Evolutionary conservation across 1,284 basidiomycete genomes (phyloP).

Genomic region (Malassezia japonica): DNA sequence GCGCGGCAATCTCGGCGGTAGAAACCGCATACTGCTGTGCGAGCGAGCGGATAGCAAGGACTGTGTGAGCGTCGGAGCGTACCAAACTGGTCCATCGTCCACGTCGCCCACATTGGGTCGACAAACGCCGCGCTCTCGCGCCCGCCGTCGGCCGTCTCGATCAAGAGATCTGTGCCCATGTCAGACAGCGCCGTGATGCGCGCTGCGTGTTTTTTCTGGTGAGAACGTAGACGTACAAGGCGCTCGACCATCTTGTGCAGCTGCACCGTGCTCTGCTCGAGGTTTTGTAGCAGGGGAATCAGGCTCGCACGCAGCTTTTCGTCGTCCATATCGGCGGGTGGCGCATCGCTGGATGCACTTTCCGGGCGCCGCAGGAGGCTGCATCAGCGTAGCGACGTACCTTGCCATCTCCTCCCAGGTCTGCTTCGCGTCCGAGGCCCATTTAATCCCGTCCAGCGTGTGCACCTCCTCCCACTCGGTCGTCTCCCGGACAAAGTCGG

Average conservation of each 20-base stretch:
- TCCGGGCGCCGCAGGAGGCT: neutral
- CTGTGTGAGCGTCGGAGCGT: constrained; percentile 3
- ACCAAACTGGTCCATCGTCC: constrained; percentile 37
- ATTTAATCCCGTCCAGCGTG: constrained; percentile 34
- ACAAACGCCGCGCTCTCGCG: constrained; percentile 24
- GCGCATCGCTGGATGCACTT: neutral
- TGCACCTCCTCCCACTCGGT: constrained; percentile 34
- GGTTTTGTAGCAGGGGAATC: constrained; percentile 5
- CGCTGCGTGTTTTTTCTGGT: constrained; percentile 20
- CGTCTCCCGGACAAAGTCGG: constrained; percentile 23
- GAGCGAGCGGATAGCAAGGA: neutral
- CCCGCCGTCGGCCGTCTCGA: constrained; percentile 24
- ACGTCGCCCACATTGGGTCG: constrained; percentile 35
- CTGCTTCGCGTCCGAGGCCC: constrained; percentile 27
- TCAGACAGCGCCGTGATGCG: constrained; percentile 24
- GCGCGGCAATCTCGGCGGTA: constrained; percentile 3
- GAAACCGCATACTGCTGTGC: constrained; percentile 12
- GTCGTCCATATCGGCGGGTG: constrained; percentile 14
- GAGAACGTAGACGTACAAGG: constrained; percentile 18
- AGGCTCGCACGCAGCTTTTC: constrained; percentile 13
- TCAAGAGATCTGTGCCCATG: constrained; percentile 17
- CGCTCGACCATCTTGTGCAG: constrained; percentile 17
- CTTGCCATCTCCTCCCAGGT: constrained; percentile 27
- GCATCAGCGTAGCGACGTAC: neutral
- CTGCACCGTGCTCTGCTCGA: constrained; percentile 9